A percentile compares a stretch with the other conserved stretches of the same genome.
Conservation (phyloP, 805 yeast genomes). For the Tetrapisispora phaffii region DNA sequence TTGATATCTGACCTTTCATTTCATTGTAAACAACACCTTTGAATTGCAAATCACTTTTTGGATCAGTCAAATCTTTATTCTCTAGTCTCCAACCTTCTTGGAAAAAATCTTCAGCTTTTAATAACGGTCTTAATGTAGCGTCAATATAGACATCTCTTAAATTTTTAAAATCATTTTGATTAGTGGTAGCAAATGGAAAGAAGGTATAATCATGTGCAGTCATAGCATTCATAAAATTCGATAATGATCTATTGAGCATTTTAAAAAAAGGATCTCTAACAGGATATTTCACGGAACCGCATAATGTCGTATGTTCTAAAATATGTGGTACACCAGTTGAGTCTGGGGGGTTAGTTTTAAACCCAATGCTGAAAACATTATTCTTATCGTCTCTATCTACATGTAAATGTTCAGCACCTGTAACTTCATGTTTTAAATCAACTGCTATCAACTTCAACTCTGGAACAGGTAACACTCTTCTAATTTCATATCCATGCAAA, state of each 20-base stretch:
- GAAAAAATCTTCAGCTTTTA: constrained; percentile 69
- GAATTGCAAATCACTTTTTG: constrained; percentile 51
- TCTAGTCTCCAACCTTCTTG: constrained; percentile 99
- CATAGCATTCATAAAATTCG: constrained; percentile 98
- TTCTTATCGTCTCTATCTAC: constrained; percentile 81
- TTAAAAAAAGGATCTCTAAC: constrained; percentile 96
- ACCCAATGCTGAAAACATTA: constrained; percentile 80
- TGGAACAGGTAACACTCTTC: constrained; percentile 60
- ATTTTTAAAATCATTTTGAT: constrained; percentile 67
- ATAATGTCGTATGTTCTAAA: constrained; percentile 87
- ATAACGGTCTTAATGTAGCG: constrained; percentile 72
- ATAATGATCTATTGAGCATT: constrained; percentile 88
- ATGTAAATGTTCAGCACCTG: constrained; percentile 79
- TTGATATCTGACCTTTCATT: constrained; percentile 95
- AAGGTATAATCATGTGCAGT: constrained; percentile 94
- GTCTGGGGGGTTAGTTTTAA: constrained; percentile 91
- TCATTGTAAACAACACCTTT: constrained; percentile 97
- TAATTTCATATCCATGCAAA: constrained; percentile 58
- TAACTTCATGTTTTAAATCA: constrained; percentile 50
- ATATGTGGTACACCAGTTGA: constrained; percentile 95
- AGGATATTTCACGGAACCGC: constrained; percentile 87
- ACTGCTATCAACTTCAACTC: constrained; percentile 77
- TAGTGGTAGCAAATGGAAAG: constrained; percentile 94
- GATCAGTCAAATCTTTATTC: constrained; percentile 50
- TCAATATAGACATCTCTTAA: constrained; percentile 82